phyloP scores from a whole-genome alignment of 2,329 filamentous ascomycete genomes.

The Uncinocarpus reesii region DNA sequence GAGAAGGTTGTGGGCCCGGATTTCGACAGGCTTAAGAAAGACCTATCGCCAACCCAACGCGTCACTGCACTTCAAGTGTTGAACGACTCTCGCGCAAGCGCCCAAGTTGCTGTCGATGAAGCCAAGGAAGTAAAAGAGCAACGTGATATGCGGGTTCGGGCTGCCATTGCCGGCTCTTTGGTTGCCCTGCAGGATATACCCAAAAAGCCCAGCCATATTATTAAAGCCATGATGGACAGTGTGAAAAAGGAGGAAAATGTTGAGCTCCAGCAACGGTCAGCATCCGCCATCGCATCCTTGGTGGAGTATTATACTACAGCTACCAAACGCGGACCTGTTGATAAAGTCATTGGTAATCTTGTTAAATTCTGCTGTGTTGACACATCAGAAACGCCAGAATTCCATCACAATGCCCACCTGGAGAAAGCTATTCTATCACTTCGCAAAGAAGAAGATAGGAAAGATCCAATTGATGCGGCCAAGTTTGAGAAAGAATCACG shows the following conservation, averaged over 20 bases:
- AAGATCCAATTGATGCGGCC: slow-evolving; percentile 81
- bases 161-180: slow-evolving; percentile 75
- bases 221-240: slow-evolving; percentile 97
- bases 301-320: slow-evolving; percentile 76
- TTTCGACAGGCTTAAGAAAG: slow-evolving; percentile 77
- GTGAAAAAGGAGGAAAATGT: slow-evolving; percentile 89
- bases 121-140: slow-evolving; percentile 68
- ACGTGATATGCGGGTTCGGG: slow-evolving; percentile 75
- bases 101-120: slow-evolving; percentile 64
- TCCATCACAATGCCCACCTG: slow-evolving; percentile 68
- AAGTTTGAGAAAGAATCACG: slow-evolving; percentile 84
- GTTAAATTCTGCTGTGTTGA: slow-evolving; percentile 98
- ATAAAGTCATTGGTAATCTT: slow-evolving; percentile 90
- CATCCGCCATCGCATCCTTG: slow-evolving; percentile 69
- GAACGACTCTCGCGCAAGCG: slow-evolving; percentile 62
- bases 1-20: slow-evolving; percentile 80
- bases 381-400: slow-evolving; percentile 93
- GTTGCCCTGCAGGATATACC: slow-evolving; percentile 80
- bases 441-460: slow-evolving; percentile 91
- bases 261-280: slow-evolving; percentile 77
- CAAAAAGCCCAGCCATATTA: slow-evolving; percentile 85
- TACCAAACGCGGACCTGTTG: slow-evolving; percentile 72
- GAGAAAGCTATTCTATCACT: slow-evolving; percentile 78
- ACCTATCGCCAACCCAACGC: slow-evolving; percentile 77
- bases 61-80: slow-evolving; percentile 72